These are phyloP conservation scores for Coemansia sp. DNA, from an alignment of 192 early-diverging fungal species.

Conservation along the genomic window DNA sequence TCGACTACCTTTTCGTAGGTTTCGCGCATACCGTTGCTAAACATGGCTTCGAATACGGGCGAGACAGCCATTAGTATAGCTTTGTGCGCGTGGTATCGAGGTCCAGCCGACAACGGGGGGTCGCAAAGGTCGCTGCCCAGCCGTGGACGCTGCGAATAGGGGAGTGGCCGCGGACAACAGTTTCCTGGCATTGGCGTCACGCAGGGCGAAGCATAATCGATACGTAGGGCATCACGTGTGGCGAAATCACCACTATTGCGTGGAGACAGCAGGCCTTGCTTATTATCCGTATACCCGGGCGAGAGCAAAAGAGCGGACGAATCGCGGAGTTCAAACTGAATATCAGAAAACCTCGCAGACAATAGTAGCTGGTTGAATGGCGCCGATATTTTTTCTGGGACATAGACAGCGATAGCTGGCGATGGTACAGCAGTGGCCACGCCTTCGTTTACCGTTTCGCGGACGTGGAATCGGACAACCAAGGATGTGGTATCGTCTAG, in stretches of 20 bases:
- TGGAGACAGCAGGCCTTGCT: conserved; percentile 20
- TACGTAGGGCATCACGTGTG: conserved; percentile 31
- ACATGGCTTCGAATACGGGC: conserved; percentile 59
- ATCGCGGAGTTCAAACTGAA: conserved; percentile 51
- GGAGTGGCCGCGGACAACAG: conserved; percentile 34
- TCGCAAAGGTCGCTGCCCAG: conserved; percentile 7
- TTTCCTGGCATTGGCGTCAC: conserved; percentile 50
- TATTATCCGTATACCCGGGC: conserved; percentile 20
- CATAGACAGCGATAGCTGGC: conserved; percentile 44
- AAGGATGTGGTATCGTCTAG: conserved; percentile 45
- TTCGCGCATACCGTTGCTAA: conserved; percentile 64
- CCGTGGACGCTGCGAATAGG: conserved; percentile 28
- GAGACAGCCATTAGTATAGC: conserved; percentile 57
- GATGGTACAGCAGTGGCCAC: conserved; percentile 35
- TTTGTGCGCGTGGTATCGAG: conserved; percentile 56
- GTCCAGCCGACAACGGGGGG: conserved; percentile 12
- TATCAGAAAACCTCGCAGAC: conserved; percentile 53
- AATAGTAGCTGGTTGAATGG: conserved; percentile 52
- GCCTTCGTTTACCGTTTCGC: conserved; percentile 39
- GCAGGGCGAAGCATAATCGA: conserved; percentile 24
- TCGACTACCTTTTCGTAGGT: conserved; percentile 51
- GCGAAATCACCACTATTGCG: conserved; percentile 34
- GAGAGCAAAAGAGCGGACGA: conserved; percentile 42
- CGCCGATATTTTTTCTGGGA: conserved; percentile 48
- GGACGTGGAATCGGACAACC: conserved; percentile 50